These are phyloP conservation scores for Venturia pyrina DNA, from an alignment of 2,329 filamentous ascomycete species.

Conservation along the genomic window DNA sequence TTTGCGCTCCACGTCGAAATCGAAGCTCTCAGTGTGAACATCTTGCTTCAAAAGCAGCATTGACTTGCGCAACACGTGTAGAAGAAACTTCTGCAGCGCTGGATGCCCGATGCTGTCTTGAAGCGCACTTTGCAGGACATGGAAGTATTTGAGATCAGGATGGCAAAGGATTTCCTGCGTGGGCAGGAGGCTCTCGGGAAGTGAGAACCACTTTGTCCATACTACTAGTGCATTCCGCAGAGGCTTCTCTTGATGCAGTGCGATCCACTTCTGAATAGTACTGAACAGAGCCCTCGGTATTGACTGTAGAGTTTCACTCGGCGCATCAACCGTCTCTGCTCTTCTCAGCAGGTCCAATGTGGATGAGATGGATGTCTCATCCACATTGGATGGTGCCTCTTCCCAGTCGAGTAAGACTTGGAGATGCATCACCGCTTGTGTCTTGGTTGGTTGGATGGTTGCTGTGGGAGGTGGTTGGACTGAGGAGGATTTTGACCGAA, in stretches of 20 bases:
- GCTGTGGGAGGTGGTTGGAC: neutral
- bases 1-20: slow-evolving; percentile 12
- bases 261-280: neutral
- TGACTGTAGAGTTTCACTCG: neutral
- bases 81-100: neutral
- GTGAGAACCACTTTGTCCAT: slow-evolving; percentile 6
- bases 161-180: neutral
- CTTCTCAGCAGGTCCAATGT: neutral
- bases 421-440: neutral
- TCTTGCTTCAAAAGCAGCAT: slow-evolving; percentile 2
- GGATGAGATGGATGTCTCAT: neutral
- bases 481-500: no score
- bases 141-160: neutral
- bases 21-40: neutral
- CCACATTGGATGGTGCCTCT: neutral
- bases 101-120: neutral
- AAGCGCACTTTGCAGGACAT: neutral
- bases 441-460: neutral
- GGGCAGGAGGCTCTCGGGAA: neutral
- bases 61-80: slow-evolving; percentile 5
- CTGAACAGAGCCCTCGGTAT: neutral
- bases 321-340: neutral
- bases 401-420: neutral
- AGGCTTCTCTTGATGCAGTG: neutral
- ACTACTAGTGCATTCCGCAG: neutral